Percentiles rank a stretch among this genome's conserved stretches.
Evolutionary conservation across 495 filamentous ascomycete species (phyloP).

Genomic region (Aspergillus baeticus): DNA sequence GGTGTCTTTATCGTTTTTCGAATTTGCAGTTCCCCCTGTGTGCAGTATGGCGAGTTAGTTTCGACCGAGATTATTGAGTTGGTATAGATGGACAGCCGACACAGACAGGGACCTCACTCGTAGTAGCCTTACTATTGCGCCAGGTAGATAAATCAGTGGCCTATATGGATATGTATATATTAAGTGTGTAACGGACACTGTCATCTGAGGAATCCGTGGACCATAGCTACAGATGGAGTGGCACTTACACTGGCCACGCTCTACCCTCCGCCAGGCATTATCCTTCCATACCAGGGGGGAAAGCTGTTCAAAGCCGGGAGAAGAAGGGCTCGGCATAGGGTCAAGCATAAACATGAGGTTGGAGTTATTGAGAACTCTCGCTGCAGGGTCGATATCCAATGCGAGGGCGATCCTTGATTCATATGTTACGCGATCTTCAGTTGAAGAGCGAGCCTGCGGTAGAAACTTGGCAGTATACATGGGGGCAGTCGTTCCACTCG

Average conservation of each 20-base stretch:
- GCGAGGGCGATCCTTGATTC: conserved; percentile 78
- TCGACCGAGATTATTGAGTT: not conserved
- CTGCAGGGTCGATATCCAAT: conserved; percentile 72
- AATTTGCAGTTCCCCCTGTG: conserved; percentile 24
- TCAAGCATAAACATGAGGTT: conserved; percentile 17
- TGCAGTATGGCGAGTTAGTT: not conserved
- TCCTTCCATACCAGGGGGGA: conserved; percentile 55
- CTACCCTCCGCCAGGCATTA: conserved; percentile 56
- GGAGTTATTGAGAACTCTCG: conserved; percentile 53
- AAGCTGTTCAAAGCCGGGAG: conserved; percentile 31
- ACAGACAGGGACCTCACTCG: not conserved
- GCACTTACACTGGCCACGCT: conserved; percentile 48
- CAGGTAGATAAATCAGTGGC: not conserved
- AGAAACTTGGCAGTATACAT: conserved; percentile 71
- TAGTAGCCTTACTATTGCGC: not conserved
- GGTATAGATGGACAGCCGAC: not conserved
- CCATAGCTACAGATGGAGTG: not conserved
- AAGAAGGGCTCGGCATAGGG: conserved; percentile 26
- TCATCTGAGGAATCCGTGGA: not conserved
- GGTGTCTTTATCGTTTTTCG: conserved; percentile 14
- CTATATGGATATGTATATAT: not conserved
- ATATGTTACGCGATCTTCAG: conserved; percentile 64
- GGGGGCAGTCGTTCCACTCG: conserved; percentile 72
- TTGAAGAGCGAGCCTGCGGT: conserved; percentile 42
- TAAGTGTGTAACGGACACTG: not conserved